These are phyloP conservation scores for Daldinia bambusicola DNA, from an alignment of 495 filamentous ascomycete genomes.

Conservation along the genomic window DNA sequence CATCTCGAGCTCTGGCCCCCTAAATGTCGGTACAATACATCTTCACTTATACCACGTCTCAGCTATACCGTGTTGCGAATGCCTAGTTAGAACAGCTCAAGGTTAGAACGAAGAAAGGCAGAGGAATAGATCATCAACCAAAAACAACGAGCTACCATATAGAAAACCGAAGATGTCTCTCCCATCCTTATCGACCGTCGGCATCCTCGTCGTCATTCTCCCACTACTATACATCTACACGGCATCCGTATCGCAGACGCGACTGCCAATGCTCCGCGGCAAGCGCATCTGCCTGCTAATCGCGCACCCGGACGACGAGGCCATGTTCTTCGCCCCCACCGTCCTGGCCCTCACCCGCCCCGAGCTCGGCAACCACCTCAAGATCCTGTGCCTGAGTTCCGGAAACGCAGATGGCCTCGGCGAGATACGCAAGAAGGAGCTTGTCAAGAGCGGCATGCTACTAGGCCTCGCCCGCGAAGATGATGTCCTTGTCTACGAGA, in stretches of 20 bases:
- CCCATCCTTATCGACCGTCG: constrained; percentile 42
- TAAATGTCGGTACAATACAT: neutral
- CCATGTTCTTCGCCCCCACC: constrained; percentile 98
- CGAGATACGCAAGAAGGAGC: constrained; percentile 80
- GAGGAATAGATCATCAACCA: neutral
- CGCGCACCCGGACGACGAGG: constrained; percentile 97
- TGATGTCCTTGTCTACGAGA: constrained; percentile 85
- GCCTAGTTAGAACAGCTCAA: too few species aligned
- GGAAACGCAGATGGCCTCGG: constrained; percentile 90
- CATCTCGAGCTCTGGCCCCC: neutral
- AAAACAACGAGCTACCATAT: neutral
- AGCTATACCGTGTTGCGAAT: too few species aligned
- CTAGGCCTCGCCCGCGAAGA: constrained; percentile 77
- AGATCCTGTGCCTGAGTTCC: constrained; percentile 92
- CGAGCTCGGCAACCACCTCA: constrained; percentile 83
- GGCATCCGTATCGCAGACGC: constrained; percentile 59
- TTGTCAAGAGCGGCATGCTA: constrained; percentile 76
- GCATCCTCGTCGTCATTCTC: constrained; percentile 65
- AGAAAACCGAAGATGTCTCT: constrained; percentile 11
- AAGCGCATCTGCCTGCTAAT: constrained; percentile 91
- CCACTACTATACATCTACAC: constrained; percentile 72
- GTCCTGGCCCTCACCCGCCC: constrained; percentile 79
- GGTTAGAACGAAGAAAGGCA: neutral
- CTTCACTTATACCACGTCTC: neutral
- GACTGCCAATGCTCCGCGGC: constrained; percentile 75